phyloP scores from a whole-genome alignment of 2,329 filamentous ascomycete genomes.

The Colletotrichum musae region DNA sequence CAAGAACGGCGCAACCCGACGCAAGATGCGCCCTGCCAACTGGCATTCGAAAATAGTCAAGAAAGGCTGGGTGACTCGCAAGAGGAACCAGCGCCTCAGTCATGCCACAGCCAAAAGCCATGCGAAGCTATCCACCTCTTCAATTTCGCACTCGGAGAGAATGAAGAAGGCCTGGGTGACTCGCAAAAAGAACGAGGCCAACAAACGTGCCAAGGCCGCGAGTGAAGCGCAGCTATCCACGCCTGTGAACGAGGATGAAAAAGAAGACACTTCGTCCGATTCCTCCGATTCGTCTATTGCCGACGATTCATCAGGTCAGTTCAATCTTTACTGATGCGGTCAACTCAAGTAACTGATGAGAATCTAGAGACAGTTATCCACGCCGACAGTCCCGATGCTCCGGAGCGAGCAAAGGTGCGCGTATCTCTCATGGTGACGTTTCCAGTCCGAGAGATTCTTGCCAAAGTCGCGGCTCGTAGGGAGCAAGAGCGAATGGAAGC shows the following conservation, averaged over 20 bases:
- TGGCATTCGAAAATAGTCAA: not conserved
- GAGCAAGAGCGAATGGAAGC: too few species aligned
- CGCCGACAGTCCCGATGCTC: too few species aligned
- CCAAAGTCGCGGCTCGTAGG: not conserved
- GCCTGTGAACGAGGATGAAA: not conserved
- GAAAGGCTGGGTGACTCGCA: not conserved
- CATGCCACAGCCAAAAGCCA: too few species aligned
- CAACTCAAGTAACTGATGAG: too few species aligned
- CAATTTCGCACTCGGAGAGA: not conserved
- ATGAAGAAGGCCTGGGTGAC: not conserved
- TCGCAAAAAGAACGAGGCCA: not conserved
- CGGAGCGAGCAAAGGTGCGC: too few species aligned
- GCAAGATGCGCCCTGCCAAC: not conserved
- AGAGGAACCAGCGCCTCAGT: not conserved
- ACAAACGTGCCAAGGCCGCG: not conserved
- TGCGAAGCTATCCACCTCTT: too few species aligned
- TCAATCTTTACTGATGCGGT: too few species aligned
- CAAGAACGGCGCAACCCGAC: not conserved
- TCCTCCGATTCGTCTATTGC: too few species aligned
- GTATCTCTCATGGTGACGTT: not conserved
- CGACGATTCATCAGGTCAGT: too few species aligned
- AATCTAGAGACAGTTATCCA: too few species aligned
- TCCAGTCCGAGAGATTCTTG: constrained; percentile 2
- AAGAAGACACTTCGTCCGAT: too few species aligned
- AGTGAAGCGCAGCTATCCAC: not conserved